These are phyloP conservation scores for Ceratobasidium sp. DNA, from an alignment of 1,284 basidiomycete genomes.

Conservation along the genomic window DNA sequence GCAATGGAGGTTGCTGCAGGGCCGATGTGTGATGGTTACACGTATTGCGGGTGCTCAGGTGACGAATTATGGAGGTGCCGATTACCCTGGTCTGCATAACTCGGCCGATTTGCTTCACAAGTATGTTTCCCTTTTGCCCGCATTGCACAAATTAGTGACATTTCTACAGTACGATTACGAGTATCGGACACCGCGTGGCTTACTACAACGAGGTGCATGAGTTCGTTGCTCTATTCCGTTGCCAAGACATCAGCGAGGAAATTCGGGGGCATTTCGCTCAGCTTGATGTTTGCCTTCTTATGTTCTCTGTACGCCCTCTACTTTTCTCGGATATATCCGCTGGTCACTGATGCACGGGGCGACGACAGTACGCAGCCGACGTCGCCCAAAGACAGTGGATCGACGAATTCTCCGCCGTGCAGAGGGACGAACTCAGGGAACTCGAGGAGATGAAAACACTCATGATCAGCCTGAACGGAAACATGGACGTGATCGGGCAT, in stretches of 20 bases:
- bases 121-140: neutral
- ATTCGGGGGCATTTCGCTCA: conserved; percentile 5
- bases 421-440: neutral
- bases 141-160: too few relatives aligned
- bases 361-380: conserved; percentile 2
- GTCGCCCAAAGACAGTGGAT: conserved; percentile 38
- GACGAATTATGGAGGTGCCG: conserved; percentile 8
- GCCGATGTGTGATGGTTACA: conserved; percentile 43
- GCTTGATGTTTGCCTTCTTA: conserved; percentile 14
- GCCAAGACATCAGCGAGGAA: conserved; percentile 22
- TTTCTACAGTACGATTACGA: neutral
- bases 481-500: neutral
- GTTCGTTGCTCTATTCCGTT: neutral
- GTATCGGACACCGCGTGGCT: conserved; percentile 8
- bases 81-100: conserved; percentile 7
- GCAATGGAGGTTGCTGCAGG: conserved; percentile 41
- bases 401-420: conserved; percentile 7
- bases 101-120: neutral
- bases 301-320: conserved; percentile 22
- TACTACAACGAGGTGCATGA: conserved; percentile 28
- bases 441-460: neutral
- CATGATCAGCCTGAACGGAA: neutral
- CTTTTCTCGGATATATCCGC: neutral
- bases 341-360: neutral
- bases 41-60: conserved; percentile 41